Conservation (phyloP, 176 grass and related monocot species). For the Dendrocalamus sinicus region DNA sequence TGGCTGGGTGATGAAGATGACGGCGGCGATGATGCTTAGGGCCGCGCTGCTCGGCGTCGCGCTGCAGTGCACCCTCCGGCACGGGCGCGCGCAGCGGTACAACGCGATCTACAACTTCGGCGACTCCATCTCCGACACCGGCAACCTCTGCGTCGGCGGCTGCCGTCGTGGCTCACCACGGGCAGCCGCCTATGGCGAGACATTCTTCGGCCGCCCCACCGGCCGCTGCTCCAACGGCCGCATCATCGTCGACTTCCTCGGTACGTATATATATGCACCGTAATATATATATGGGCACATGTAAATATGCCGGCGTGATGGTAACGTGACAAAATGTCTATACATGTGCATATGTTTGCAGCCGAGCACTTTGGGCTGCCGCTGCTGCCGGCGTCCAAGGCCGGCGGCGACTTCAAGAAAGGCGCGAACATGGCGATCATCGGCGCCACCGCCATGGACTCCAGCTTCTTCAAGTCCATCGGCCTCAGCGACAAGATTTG, state of each 20-base stretch:
- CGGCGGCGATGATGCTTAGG: not conserved
- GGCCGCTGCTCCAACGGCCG: conserved; percentile 84
- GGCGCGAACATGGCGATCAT: conserved; percentile 81
- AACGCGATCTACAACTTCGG: conserved; percentile 82
- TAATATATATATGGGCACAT: not conserved
- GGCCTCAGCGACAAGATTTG: conserved; percentile 62
- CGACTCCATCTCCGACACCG: conserved; percentile 82
- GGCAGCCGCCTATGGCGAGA: conserved; percentile 65
- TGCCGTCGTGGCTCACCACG: conserved; percentile 72
- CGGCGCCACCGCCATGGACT: conserved; percentile 59
- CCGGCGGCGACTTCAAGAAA: conserved; percentile 56
- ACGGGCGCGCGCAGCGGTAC: conserved; percentile 42
- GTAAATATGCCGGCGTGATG: not conserved
- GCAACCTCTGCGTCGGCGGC: conserved; percentile 70
- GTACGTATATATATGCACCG: conserved; percentile 27
- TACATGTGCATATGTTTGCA: not conserved
- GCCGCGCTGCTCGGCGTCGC: not conserved
- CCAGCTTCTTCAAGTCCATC: conserved; percentile 56
- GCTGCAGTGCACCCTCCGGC: conserved; percentile 19
- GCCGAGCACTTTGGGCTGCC: conserved; percentile 66
- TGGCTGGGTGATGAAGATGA: not conserved
- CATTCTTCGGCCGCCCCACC: conserved; percentile 78
- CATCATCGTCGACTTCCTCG: conserved; percentile 75
- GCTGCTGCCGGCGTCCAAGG: conserved; percentile 55
- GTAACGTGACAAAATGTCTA: not conserved